Evolutionary conservation across 2,329 filamentous ascomycete genomes (phyloP).

Genomic region (Ophiostoma montium): DNA sequence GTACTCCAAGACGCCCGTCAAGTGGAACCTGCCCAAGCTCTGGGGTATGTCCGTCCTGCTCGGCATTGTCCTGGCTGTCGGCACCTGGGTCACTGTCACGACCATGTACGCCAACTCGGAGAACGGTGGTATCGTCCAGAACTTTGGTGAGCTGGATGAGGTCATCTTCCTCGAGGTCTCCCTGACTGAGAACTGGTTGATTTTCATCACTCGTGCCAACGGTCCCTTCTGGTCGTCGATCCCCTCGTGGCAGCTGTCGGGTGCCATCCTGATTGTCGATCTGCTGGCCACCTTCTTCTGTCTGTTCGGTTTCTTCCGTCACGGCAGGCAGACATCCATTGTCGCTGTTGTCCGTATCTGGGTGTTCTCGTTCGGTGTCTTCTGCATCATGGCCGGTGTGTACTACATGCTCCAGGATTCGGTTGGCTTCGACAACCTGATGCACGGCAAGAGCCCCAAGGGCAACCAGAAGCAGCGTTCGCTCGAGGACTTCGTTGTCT

Average conservation of each 20-base stretch:
- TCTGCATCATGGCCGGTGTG: conserved; percentile 56
- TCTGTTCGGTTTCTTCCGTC: conserved; percentile 71
- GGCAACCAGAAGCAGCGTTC: conserved; percentile 71
- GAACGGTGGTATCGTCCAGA: conserved; percentile 76
- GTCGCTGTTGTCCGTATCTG: conserved; percentile 79
- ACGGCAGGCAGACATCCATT: conserved; percentile 49
- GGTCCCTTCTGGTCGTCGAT: conserved; percentile 85
- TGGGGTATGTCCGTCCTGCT: conserved; percentile 86
- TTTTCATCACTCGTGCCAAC: conserved; percentile 90
- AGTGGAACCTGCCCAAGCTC: conserved; percentile 89
- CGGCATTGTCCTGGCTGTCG: conserved; percentile 64
- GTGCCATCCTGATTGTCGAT: conserved; percentile 70
- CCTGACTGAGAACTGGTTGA: conserved; percentile 88
- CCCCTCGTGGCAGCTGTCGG: conserved; percentile 70
- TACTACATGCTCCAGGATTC: conserved; percentile 76
- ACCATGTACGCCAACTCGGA: conserved; percentile 61
- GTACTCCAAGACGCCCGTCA: conserved; percentile 72
- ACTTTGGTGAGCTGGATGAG: conserved; percentile 68
- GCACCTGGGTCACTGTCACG: conserved; percentile 79
- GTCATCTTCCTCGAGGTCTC: conserved; percentile 84
- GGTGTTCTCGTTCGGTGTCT: conserved; percentile 83
- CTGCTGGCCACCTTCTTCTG: conserved; percentile 75
- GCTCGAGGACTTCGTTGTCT: conserved; percentile 82
- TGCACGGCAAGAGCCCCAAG: conserved; percentile 80
- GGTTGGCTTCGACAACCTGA: conserved; percentile 74